Conservation (phyloP, 2,329 filamentous ascomycete species). For the Zelopaecilomyces penicillatus region DNA sequence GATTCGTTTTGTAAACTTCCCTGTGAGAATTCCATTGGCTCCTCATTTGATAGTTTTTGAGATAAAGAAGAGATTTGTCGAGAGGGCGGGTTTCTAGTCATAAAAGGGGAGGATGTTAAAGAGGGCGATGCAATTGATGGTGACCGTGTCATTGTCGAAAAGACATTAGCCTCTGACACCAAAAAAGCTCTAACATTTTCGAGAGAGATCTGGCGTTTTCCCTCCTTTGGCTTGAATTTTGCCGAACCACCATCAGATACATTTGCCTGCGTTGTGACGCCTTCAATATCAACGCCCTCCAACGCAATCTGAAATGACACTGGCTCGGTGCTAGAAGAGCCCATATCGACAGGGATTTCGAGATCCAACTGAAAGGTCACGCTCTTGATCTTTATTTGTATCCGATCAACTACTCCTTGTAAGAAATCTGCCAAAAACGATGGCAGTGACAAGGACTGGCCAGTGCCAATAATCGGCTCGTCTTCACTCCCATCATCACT, state of each 20-base stretch:
- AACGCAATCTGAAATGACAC: slow-evolving; percentile 59
- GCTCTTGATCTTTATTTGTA: slow-evolving; percentile 56
- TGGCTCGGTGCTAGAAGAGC: slow-evolving; percentile 38
- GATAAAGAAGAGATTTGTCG: slow-evolving; percentile 22
- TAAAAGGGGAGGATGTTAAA: slow-evolving; percentile 43
- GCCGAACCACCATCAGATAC: slow-evolving; percentile 23
- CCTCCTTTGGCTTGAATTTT: slow-evolving; percentile 43
- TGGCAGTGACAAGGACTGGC: slow-evolving; percentile 60
- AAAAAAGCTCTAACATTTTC: slow-evolving; percentile 55
- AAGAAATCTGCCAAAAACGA: slow-evolving; percentile 63
- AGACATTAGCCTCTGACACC: slow-evolving; percentile 59
- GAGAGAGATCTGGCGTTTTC: slow-evolving; percentile 58
- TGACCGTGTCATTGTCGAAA: slow-evolving; percentile 50
- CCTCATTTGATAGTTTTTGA: slow-evolving; percentile 14
- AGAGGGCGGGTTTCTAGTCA: slow-evolving; percentile 28
- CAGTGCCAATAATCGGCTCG: slow-evolving; percentile 56
- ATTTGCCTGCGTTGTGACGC: slow-evolving; percentile 41
- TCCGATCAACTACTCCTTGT: slow-evolving; percentile 64
- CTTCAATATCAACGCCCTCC: slow-evolving; percentile 58
- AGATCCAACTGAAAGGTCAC: slow-evolving; percentile 60
- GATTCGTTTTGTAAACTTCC: slow-evolving; percentile 1
- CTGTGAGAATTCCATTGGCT: slow-evolving; percentile 1
- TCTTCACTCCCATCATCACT: slow-evolving; percentile 58
- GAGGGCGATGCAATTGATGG: slow-evolving; percentile 41
- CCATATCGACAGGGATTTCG: slow-evolving; percentile 43